These are phyloP conservation scores for Neurospora discreta DNA, from an alignment of 495 filamentous ascomycete species.

Conservation along the genomic window DNA sequence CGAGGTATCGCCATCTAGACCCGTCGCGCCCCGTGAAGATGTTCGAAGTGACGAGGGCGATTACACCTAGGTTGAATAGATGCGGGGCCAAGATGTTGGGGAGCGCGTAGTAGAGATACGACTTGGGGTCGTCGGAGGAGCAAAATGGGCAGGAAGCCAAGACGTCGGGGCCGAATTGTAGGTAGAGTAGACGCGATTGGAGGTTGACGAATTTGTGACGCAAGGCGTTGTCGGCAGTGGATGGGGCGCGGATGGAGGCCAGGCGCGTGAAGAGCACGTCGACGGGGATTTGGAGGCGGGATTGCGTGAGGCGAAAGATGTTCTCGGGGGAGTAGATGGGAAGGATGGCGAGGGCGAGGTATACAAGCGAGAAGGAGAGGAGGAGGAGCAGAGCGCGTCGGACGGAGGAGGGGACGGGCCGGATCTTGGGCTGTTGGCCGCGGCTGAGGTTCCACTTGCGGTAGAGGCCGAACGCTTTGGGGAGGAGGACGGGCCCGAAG, in stretches of 20 bases:
- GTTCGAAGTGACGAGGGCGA: constrained; percentile 54
- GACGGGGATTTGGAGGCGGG: constrained; percentile 71
- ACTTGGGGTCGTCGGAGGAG: constrained; percentile 54
- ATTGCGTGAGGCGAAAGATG: constrained; percentile 66
- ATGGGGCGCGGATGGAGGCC: constrained; percentile 51
- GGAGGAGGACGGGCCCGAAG: constrained; percentile 76
- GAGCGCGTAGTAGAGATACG: constrained; percentile 72
- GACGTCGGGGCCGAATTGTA: constrained; percentile 65
- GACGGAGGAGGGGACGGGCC: constrained; percentile 37
- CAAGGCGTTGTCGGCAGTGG: constrained; percentile 49
- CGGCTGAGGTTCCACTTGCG: constrained; percentile 47
- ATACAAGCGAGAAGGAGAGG: constrained; percentile 35
- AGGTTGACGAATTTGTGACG: constrained; percentile 54
- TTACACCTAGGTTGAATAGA: constrained; percentile 56
- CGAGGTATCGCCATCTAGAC: constrained; percentile 55
- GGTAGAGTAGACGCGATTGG: constrained; percentile 67
- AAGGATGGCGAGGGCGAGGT: constrained; percentile 53
- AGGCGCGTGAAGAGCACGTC: constrained; percentile 83
- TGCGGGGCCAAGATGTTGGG: constrained; percentile 67
- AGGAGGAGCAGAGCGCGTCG: constrained; percentile 50
- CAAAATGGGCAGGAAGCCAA: constrained; percentile 73
- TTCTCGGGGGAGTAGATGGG: constrained; percentile 66
- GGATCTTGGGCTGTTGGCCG: constrained; percentile 37
- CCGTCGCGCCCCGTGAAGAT: constrained; percentile 44
- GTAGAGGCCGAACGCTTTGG: constrained; percentile 60